Evolutionary conservation across 202 grass and related monocot genomes (phyloP).

Genomic region (Eragrostis tef): DNA sequence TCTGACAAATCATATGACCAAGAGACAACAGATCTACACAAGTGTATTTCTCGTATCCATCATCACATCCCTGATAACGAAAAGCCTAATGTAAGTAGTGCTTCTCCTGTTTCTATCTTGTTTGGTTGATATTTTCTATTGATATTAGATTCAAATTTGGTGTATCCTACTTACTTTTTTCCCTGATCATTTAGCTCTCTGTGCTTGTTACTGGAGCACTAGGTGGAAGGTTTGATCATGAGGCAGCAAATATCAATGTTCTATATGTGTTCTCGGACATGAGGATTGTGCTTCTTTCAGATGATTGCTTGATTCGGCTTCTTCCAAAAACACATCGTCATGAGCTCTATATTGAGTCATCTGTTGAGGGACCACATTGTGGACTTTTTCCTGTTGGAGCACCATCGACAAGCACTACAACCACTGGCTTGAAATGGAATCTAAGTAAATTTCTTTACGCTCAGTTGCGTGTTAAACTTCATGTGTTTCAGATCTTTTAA

Average conservation of each 20-base stretch:
- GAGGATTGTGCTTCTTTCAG: conserved; percentile 69
- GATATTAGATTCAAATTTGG: not conserved
- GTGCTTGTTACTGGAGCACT: conserved; percentile 69
- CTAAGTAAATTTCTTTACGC: conserved; percentile 57
- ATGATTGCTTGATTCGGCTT: conserved; percentile 76
- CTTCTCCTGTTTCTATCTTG: conserved; percentile 10
- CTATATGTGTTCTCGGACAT: conserved; percentile 71
- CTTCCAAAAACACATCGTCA: conserved; percentile 67
- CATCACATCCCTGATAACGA: conserved; percentile 49
- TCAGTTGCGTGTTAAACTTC: conserved; percentile 9
- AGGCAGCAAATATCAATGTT: conserved; percentile 74
- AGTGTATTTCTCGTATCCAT: conserved; percentile 69
- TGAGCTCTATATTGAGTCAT: conserved; percentile 70
- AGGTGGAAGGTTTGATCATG: conserved; percentile 86
- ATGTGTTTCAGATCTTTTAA: not conserved
- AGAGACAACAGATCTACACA: conserved; percentile 76
- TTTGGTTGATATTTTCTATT: not conserved
- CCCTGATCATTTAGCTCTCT: conserved; percentile 54
- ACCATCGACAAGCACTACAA: conserved; percentile 64
- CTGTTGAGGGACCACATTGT: conserved; percentile 71
- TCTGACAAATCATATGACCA: conserved; percentile 71
- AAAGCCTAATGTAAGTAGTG: conserved; percentile 61
- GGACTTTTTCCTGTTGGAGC: conserved; percentile 74
- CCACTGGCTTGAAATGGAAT: conserved; percentile 69
- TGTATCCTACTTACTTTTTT: conserved; percentile 6